Conservation (phyloP, 495 filamentous ascomycete species). For the Durotheca rogersii region DNA sequence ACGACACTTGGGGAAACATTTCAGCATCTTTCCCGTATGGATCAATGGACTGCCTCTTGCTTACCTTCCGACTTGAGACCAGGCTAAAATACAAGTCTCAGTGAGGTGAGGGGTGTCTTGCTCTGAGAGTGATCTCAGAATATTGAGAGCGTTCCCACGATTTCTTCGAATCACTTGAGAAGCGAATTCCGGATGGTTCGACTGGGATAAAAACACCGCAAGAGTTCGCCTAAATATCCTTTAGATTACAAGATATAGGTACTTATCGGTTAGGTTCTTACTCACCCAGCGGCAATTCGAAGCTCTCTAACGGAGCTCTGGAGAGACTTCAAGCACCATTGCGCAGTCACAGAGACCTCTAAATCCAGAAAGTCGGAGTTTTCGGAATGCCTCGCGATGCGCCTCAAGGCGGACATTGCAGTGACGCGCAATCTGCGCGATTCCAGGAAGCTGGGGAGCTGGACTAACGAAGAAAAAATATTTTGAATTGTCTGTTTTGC, state of each 20-base stretch:
- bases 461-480: conserved; percentile 58
- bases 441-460: conserved; percentile 58
- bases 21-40: conserved; percentile 3
- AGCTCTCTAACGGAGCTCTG: conserved; percentile 83
- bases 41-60: conserved; percentile 5
- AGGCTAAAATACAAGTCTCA: conserved; percentile 82
- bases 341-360: conserved; percentile 62
- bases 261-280: not conserved
- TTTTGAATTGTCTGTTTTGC: conserved; percentile 41
- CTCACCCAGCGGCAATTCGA: conserved; percentile 73
- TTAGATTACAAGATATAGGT: conserved; percentile 30
- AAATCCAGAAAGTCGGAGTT: conserved; percentile 62
- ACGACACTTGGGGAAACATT: conserved; percentile 24
- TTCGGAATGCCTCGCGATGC: conserved; percentile 63
- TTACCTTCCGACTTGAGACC: conserved; percentile 75
- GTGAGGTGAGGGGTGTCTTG: conserved; percentile 62
- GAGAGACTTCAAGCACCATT: conserved; percentile 78
- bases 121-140: conserved; percentile 69
- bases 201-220: conserved; percentile 61
- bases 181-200: conserved; percentile 43
- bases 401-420: conserved; percentile 70
- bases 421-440: conserved; percentile 63
- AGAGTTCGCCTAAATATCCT: conserved; percentile 57
- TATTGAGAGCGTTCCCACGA: conserved; percentile 62
- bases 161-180: conserved; percentile 56